Base-by-base conservation (phyloP, 2,329 filamentous ascomycete species). In the Sclerotinia nivalis region DNA sequence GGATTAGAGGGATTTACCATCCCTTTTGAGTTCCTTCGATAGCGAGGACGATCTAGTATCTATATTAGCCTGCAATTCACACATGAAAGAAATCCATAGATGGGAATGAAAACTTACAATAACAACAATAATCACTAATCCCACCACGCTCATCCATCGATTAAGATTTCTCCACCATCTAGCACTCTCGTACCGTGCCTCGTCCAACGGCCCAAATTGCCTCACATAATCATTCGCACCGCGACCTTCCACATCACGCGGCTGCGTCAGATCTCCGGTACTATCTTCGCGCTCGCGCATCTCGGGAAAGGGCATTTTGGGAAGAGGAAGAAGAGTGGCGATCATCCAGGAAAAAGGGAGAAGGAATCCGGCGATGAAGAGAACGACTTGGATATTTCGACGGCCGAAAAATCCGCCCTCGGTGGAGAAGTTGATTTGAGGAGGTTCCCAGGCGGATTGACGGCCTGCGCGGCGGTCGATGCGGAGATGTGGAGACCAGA, bases 341-440 rank as follows among this genome's bases (percentile, higher is more conserved):
- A 93, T 83, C 82, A 95, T 91, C 93, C 93, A 96, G 69, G 90
- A 91, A 71, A 93, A 85, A 8, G 92, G 93, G 76, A 93, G 88
- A 60, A 95, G 82, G 76, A 96, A 96, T 34, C 93, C 93, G 60
- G 90, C 55, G 69, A 89, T 87, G 80, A 96, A 96, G 62, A 92
- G 82, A 66, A 91, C 82, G 43, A 95, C 85, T 79, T 96, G 93
- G 60, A 88, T 81, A 76, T 94, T 94, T 72, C 91, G 86, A 72
- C 87, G 86, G 65, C 89, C 89, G 72, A 91, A 84, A 4, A 87
- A 77, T 22, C 86, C 84, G 49, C 86, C 87, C 52, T 88, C 87
- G 3, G 86, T 80, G 13, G 86, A 86, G 80, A 89, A 91, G 71
- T 88, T 87, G 31, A 91, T 81, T 1, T 89, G 89, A 0, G 93